Evolutionary conservation across 345 rosid genomes (phyloP), one percentile per base, ranked within the genome.

Genomic region (Citrus mangshanensis): DNA sequence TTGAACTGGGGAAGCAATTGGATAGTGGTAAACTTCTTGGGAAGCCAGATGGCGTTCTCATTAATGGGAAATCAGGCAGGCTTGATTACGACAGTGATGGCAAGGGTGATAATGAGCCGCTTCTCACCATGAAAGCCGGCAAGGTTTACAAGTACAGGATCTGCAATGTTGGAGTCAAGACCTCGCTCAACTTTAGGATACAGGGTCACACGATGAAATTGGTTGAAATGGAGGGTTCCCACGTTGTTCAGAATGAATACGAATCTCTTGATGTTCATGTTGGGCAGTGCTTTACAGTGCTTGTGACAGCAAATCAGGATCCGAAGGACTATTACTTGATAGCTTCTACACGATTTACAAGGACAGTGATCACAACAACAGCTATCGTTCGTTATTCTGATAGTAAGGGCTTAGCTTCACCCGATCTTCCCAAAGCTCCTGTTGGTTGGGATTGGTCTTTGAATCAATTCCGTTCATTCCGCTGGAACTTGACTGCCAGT

Each of bases 161-260:
- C 38, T 92, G 95, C 79, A 92, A 92, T 35, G 88, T 79, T 16
- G 93, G 95, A 22, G 60, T 88, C 56, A 92, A 83, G 86, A 81
- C 87, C 66, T 77, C 90, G 21, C 87, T 92, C 51, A 89, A 90
- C 85, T 86, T 92, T 84, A 85, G 92, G 86, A 80, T 92, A 82
- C 97, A 92, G 73, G 89, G 85, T 58, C 97, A 92, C 81, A 72
- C 68, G 24, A 90, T 92, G 94, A 90, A 88, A 88, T 88, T 91
- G 25, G 93, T 91, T 19, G 95, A 91, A 82, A 87, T 91, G 92
- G 95, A 91, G 65, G 95, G 95, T 1, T 90, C 95, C 5, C 95
- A 90, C 77, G 81, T 79, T 25, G 84, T 90, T 58, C 95, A 92
- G 76, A 89, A 88, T 83, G 37, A n/a, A 46, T 92, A 92, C 76